Percentiles rank a stretch among this genome's conserved stretches.
phyloP scores from a whole-genome alignment of 257 asterid genomes.

The Perilla frutescens region DNA sequence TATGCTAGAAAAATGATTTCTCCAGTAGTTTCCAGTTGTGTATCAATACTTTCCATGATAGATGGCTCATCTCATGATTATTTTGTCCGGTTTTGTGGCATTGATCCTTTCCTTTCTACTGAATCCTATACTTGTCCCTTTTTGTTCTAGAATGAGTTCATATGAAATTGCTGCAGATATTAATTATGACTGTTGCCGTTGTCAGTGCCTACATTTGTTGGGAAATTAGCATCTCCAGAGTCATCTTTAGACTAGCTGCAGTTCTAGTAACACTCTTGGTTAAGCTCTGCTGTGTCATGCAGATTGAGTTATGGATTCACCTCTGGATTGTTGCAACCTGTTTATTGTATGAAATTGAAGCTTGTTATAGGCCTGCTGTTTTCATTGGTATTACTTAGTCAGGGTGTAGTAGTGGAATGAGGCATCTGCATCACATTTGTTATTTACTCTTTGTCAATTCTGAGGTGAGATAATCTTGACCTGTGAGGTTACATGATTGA shows the following conservation, averaged over 20 bases:
- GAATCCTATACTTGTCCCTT: neutral
- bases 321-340: slow-evolving; percentile 1
- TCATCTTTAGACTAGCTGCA: slow-evolving; percentile 11
- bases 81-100: neutral
- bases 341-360: slow-evolving; percentile 10
- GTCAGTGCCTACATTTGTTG: neutral
- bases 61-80: neutral
- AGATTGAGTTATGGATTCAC: slow-evolving; percentile 12
- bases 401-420: slow-evolving; percentile 15
- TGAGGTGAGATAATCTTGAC: slow-evolving; percentile 4
- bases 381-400: neutral
- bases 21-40: neutral
- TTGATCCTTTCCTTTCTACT: neutral
- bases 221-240: neutral
- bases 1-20: neutral
- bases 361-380: slow-evolving; percentile 1
- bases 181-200: neutral
- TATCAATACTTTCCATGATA: neutral
- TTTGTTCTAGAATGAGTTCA: slow-evolving; percentile 1
- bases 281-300: neutral
- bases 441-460: neutral
- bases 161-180: neutral
- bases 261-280: slow-evolving; percentile 1
- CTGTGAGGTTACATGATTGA: slow-evolving; percentile 6
- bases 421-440: neutral